Conservation (phyloP, 177 flowering plant species). For the Vitis hybrid region DNA sequence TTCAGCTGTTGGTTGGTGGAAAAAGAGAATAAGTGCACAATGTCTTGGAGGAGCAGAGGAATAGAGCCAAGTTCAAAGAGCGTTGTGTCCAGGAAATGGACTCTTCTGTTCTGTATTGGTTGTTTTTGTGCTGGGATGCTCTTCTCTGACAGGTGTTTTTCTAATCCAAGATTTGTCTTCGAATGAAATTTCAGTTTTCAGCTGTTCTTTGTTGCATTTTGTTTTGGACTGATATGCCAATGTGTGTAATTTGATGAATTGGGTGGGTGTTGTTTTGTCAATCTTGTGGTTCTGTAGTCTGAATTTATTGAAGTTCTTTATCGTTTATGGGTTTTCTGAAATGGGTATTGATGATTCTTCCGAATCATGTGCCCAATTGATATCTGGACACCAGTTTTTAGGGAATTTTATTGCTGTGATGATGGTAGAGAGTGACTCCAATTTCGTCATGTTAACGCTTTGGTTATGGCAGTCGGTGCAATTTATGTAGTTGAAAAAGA, state of each 20-base stretch:
- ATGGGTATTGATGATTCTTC: neutral
- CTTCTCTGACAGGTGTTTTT: conserved; percentile 71
- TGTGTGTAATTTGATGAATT: conserved; percentile 11
- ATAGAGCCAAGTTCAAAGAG: conserved; percentile 38
- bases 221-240: neutral
- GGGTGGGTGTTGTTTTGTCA: neutral
- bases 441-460: no score
- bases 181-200: neutral
- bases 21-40: conserved; percentile 17
- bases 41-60: conserved; percentile 74
- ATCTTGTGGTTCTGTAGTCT: neutral
- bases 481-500: no score
- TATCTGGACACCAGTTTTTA: no score
- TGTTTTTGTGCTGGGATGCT: conserved; percentile 84
- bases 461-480: no score
- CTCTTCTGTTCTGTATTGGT: conserved; percentile 65
- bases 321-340: neutral
- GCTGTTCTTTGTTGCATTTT: neutral
- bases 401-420: no score
- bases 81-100: conserved; percentile 52
- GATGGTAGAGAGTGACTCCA: no score
- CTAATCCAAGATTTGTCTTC: neutral
- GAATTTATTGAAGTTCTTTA: neutral
- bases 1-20: conserved; percentile 10
- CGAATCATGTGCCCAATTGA: neutral